Base-by-base conservation (phyloP, 2,329 filamentous ascomycete species). In the Penicillium sp. region DNA sequence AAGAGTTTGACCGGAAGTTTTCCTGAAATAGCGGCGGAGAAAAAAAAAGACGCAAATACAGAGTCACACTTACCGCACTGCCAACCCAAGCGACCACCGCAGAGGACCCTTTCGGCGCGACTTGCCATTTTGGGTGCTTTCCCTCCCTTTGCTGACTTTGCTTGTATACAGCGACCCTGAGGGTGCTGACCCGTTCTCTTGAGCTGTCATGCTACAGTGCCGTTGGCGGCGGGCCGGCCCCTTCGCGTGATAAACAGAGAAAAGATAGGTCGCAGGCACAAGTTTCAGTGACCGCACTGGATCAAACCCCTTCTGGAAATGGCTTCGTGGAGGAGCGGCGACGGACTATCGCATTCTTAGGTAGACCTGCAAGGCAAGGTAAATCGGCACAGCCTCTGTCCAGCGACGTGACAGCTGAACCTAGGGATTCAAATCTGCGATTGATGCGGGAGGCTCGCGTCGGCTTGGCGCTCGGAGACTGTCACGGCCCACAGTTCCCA, bases 61-160 rank as follows among this genome's bases (percentile, higher is more conserved):
- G 24, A 8, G 18, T 27, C 28, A 32, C 3, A 43, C 66, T 46
- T 61, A 70, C 68, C 68, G 64, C 43, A 66, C 60, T 25, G 66
- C 43, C 44, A 70, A 47, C 25, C 66, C 66, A 32, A 68, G 29
- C 24, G 62, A 64, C 68, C 67, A 70, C 33, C 65, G 59, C 12
- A 67, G 29, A 27, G 59, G 52, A 42, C 57, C 56, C 40, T 47
- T 56, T 46, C 43, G 50, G 49, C 49, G 51, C 60, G 18, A 46
- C 28, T 39, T 50, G 52, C 42, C 47, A 43, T 28, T 28, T 24
- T 25, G 26, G 25, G 53, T 47, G 34, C 47, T 47, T 36, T 33
- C 50, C 12, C 44, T 12, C n/a, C 18, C 11, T 25, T 13, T 12
- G 49, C 34, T 48, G 25, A 35, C 29, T 12, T 57, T 61, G 12